phyloP scores from a whole-genome alignment of 73 alveolate genomes.

The Durusdinium trenchii region DNA sequence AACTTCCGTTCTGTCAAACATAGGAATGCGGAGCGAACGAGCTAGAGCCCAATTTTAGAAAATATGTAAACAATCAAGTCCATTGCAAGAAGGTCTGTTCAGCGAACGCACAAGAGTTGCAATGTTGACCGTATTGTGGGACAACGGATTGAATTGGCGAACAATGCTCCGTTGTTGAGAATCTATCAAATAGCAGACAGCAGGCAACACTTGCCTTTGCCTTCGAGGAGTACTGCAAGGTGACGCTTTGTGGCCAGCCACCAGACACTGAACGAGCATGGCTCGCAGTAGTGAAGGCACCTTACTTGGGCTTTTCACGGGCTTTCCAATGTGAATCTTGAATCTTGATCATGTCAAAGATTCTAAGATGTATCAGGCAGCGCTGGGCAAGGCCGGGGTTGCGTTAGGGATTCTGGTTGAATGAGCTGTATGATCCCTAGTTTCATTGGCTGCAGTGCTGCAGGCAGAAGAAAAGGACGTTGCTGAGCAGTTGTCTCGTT shows the following conservation, averaged over 20 bases:
- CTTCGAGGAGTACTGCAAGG: slow-evolving; percentile 45
- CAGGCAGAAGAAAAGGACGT: no score
- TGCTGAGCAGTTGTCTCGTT: no score
- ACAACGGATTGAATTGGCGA: background rate
- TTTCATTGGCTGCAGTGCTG: no score
- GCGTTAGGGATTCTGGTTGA: no score
- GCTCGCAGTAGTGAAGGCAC: slow-evolving; percentile 24
- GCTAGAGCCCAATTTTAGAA: no score
- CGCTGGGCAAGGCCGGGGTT: slow-evolving; percentile 39
- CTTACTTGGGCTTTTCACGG: background rate
- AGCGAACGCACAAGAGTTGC: background rate
- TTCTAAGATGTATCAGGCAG: background rate
- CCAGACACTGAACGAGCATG: slow-evolving; percentile 24
- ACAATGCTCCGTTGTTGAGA: background rate
- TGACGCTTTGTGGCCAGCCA: slow-evolving; percentile 3
- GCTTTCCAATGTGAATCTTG: background rate
- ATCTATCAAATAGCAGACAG: background rate
- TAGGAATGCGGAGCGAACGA: background rate
- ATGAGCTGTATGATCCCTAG: no score
- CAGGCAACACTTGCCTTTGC: background rate
- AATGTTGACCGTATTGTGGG: background rate
- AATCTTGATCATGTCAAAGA: background rate
- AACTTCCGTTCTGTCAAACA: background rate
- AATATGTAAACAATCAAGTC: no score
- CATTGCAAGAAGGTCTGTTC: background rate